Base-by-base conservation (phyloP, 2,329 filamentous ascomycete species). In the Colletotrichum kahawae region DNA sequence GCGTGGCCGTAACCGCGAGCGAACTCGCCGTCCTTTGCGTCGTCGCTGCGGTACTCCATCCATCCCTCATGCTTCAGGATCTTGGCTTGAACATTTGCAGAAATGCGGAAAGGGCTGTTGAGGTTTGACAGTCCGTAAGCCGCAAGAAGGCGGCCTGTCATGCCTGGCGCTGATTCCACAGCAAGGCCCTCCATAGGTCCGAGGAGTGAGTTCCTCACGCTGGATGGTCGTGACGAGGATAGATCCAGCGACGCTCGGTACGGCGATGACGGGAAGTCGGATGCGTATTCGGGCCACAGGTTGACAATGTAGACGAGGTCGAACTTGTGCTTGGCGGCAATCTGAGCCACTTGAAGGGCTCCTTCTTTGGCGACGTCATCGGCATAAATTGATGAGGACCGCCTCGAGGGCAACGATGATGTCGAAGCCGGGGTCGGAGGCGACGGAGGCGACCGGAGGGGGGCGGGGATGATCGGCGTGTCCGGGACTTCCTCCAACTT, bases 261-360 rank as follows among this genome's bases (percentile, higher is more conserved):
- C 43, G 76, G 75, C 67, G 76, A 70, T 2, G 77, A 36, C 27
- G 71, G 68, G n/a, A 36, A 59, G 33, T 75, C 70, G 9, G 70
- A 60, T 21, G 67, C 71, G 76, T 60, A 38, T 48, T 80, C 84
- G 5, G 90, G 90, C 90, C 90, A 91, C 16, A 92, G 82, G 76
- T 89, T 91, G 76, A 91, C 87, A 34, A 92, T 86, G 77, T 92
- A 92, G 14, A 92, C 85, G 29, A 92, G 83, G 77, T 91, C 89
- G 67, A 92, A 91, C 68, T 89, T 85, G 80, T 91, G 91, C 68
- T 87, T 87, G 5, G 84, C 85, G 7, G 90, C 90, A 51, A 92
- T 90, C 36, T 88, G 84, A 1, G 89, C 89, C 9, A 89, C 88
- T 79, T 90, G 21, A 76, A 80, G 7, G 78, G 78, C 54, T 73